phyloP scores from a whole-genome alignment of 352 stramenopile species.

The Phytophthora pseudosyringae region DNA sequence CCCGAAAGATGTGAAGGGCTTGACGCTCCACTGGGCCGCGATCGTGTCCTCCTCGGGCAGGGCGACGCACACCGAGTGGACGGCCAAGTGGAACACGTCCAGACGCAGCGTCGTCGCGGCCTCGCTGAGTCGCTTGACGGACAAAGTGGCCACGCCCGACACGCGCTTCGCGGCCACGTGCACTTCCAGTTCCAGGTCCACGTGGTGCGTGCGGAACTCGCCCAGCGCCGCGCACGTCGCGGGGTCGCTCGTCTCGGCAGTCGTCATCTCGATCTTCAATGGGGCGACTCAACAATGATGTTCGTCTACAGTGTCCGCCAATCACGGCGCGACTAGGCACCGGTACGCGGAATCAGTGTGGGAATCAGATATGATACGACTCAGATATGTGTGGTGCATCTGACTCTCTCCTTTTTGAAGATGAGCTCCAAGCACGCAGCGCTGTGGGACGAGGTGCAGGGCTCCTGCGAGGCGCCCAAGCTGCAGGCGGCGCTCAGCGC shows the following conservation, averaged over 20 bases:
- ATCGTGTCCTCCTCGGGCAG: constrained; percentile 21
- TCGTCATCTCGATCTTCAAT: constrained; percentile 13
- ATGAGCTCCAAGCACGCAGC: constrained; percentile 43
- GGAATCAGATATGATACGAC: constrained; percentile 4
- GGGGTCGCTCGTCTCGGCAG: constrained; percentile 41
- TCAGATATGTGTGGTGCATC: not conserved
- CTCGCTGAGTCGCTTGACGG: constrained; percentile 35
- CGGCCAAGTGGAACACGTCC: constrained; percentile 68
- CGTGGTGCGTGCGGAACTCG: constrained; percentile 59
- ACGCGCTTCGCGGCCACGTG: constrained; percentile 44
- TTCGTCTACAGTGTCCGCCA: constrained; percentile 33
- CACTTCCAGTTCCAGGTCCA: constrained; percentile 58
- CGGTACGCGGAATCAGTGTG: not conserved
- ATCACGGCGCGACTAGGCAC: constrained; percentile 1
- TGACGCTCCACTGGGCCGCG: constrained; percentile 46
- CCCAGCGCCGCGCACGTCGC: constrained; percentile 65
- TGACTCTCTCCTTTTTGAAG: constrained; percentile 23
- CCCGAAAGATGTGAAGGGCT: constrained; percentile 72
- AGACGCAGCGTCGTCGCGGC: constrained; percentile 37
- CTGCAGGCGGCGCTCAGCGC: constrained; percentile 44
- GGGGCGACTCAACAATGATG: not conserved
- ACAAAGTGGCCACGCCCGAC: constrained; percentile 42
- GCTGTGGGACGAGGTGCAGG: constrained; percentile 80
- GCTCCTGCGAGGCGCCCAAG: constrained; percentile 47
- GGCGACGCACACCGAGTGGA: constrained; percentile 51